A percentile compares a stretch with the other conserved stretches of the same genome.
phyloP scores from a whole-genome alignment of 768 basidiomycete genomes.

The Kwoniella mangroviensis region DNA sequence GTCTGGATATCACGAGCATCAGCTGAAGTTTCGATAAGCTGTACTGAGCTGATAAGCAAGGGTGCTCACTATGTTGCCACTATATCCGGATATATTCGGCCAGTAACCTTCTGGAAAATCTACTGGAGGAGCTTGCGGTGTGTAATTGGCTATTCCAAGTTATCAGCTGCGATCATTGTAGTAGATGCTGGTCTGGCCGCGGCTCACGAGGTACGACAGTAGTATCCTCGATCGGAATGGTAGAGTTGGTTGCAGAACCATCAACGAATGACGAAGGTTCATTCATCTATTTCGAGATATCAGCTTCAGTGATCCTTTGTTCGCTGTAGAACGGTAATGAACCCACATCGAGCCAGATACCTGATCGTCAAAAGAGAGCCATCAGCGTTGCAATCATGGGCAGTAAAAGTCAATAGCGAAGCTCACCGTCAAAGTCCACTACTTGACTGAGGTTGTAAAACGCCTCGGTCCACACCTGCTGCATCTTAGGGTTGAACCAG shows the following conservation, averaged over 20 bases:
- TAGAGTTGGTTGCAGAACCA: conserved; percentile 56
- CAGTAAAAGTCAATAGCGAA: too few relatives aligned
- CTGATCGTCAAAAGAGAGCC: not conserved
- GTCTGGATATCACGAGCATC: conserved; percentile 6
- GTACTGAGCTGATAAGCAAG: not conserved
- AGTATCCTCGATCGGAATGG: conserved; percentile 19
- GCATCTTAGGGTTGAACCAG: conserved; percentile 59
- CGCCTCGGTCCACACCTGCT: conserved; percentile 68
- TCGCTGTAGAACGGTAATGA: not conserved
- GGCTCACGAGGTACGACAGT: conserved; percentile 20
- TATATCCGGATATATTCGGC: conserved; percentile 21
- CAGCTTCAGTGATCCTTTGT: not conserved
- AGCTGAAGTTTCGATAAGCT: not conserved
- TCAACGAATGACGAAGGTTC: conserved; percentile 70
- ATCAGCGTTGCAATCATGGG: not conserved
- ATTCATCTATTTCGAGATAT: conserved; percentile 64
- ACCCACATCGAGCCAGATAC: conserved; percentile 64
- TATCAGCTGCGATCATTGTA: not conserved
- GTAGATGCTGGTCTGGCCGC: not conserved
- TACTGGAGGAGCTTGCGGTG: conserved; percentile 16
- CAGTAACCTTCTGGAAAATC: conserved; percentile 23
- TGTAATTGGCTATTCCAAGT: conserved; percentile 10
- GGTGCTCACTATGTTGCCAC: conserved; percentile 15
- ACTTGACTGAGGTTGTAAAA: conserved; percentile 58
- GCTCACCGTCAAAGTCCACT: conserved; percentile 63